Evolutionary conservation across 495 filamentous ascomycete genomes (phyloP).

Genomic region (Hypoxylon intermedium): DNA sequence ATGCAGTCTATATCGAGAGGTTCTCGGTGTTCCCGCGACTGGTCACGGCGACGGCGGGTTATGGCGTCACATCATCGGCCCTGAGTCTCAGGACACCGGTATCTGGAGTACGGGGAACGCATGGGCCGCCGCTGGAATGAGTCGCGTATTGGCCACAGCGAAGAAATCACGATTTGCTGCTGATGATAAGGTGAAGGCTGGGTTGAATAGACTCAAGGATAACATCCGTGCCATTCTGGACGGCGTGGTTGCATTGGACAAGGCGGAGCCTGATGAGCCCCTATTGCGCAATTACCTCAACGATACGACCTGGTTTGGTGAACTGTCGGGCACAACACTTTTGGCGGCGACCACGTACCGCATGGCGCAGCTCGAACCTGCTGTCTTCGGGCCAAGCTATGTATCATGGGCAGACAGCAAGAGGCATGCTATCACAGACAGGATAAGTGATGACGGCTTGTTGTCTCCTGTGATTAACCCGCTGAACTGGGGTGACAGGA

Average conservation of each 20-base stretch:
- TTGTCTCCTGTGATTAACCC: constrained; percentile 57
- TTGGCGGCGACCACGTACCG: constrained; percentile 55
- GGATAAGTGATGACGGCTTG: constrained; percentile 49
- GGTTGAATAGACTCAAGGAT: constrained; percentile 43
- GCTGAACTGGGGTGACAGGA: constrained; percentile 52
- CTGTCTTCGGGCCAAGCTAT: constrained; percentile 48
- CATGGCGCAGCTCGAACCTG: constrained; percentile 52
- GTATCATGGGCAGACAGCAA: constrained; percentile 55
- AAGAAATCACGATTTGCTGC: constrained; percentile 43
- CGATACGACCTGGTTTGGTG: constrained; percentile 58
- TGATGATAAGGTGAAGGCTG: constrained; percentile 37
- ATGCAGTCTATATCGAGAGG: constrained; percentile 51
- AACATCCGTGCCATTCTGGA: constrained; percentile 58
- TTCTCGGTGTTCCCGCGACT: constrained; percentile 42
- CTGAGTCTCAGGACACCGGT: constrained; percentile 50
- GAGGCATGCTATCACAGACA: constrained; percentile 43
- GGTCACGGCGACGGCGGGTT: constrained; percentile 37
- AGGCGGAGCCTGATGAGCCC: constrained; percentile 50
- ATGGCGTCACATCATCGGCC: constrained; percentile 60
- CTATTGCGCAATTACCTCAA: constrained; percentile 60
- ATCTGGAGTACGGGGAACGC: constrained; percentile 61
- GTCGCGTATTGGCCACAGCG: constrained; percentile 56
- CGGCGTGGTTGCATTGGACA: constrained; percentile 45
- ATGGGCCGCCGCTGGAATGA: constrained; percentile 60
- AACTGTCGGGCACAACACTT: constrained; percentile 58